These are phyloP conservation scores for Fusarium sacchari DNA, from an alignment of 2,329 filamentous ascomycete genomes.

Conservation along the genomic window DNA sequence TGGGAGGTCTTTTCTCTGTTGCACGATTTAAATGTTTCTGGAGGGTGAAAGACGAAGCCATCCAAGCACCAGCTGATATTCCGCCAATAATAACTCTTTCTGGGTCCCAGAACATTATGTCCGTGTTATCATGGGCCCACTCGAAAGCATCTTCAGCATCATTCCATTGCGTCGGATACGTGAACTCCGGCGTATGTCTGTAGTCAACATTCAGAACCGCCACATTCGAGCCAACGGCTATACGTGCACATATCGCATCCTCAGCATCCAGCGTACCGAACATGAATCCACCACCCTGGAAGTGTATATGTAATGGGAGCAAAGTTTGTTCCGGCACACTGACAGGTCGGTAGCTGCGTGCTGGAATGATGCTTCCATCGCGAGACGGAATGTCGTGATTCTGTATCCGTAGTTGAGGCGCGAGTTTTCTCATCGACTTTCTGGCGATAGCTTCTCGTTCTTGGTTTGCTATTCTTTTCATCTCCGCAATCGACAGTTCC, in stretches of 20 bases:
- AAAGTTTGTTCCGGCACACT: accelerated
- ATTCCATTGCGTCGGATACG: slow-evolving; percentile 6
- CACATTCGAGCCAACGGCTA: not conserved
- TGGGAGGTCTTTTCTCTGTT: not conserved
- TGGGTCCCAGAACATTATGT: not conserved
- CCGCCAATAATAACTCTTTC: not conserved
- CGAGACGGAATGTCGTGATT: not conserved
- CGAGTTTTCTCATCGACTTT: not conserved
- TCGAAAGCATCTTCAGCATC: slow-evolving; percentile 4
- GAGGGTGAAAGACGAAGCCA: not conserved
- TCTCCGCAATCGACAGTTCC: not conserved
- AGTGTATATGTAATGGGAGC: not conserved
- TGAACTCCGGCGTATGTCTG: not conserved
- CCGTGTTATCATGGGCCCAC: slow-evolving; percentile 5
- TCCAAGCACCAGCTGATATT: slow-evolving; percentile 9
- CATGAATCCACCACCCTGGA: slow-evolving; percentile 17
- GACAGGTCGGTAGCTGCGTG: not conserved
- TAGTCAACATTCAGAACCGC: not conserved
- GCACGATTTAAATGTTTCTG: not conserved
- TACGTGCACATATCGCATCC: slow-evolving; percentile 9
- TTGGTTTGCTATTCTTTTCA: not conserved
- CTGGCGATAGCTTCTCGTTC: slow-evolving; percentile 6
- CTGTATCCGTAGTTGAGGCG: not conserved
- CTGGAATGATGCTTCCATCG: not conserved
- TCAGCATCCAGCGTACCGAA: not conserved